Evolutionary conservation across 2,329 filamentous ascomycete genomes (phyloP).

Genomic region (Claviceps capensis): DNA sequence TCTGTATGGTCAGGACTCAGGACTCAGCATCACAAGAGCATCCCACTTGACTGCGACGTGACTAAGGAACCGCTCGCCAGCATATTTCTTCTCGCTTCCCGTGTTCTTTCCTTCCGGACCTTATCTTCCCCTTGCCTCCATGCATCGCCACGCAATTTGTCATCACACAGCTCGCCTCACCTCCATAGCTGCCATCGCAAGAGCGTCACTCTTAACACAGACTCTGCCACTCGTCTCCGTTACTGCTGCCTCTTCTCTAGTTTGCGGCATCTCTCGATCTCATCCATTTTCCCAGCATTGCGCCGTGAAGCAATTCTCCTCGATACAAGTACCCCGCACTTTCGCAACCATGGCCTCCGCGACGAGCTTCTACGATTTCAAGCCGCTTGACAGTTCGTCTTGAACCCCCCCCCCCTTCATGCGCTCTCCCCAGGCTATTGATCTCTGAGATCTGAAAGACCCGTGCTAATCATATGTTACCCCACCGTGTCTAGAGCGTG

Average conservation of each 20-base stretch:
- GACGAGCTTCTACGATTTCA: slow-evolving; percentile 64
- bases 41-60: too few relatives aligned
- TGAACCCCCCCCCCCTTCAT: not conserved
- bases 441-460: not conserved
- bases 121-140: not conserved
- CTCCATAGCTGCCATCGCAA: not conserved
- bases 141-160: slow-evolving; percentile 5
- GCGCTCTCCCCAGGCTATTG: not conserved
- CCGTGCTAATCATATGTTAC: slow-evolving; percentile 7
- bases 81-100: not conserved
- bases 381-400: slow-evolving; percentile 57
- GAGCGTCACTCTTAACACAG: slow-evolving; percentile 5
- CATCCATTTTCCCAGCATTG: not conserved
- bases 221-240: not conserved
- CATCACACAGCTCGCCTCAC: slow-evolving; percentile 4
- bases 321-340: slow-evolving; percentile 2
- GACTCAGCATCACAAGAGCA: too few relatives aligned
- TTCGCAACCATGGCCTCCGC: slow-evolving; percentile 25
- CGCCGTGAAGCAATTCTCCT: not conserved
- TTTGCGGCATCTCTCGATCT: not conserved
- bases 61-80: too few relatives aligned
- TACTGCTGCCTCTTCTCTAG: not conserved
- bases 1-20: too few relatives aligned
- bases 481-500: slow-evolving; percentile 28
- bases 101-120: not conserved